These are phyloP conservation scores for Vigna unguiculata DNA, from an alignment of 306 rosid genomes.

Conservation along the genomic window DNA sequence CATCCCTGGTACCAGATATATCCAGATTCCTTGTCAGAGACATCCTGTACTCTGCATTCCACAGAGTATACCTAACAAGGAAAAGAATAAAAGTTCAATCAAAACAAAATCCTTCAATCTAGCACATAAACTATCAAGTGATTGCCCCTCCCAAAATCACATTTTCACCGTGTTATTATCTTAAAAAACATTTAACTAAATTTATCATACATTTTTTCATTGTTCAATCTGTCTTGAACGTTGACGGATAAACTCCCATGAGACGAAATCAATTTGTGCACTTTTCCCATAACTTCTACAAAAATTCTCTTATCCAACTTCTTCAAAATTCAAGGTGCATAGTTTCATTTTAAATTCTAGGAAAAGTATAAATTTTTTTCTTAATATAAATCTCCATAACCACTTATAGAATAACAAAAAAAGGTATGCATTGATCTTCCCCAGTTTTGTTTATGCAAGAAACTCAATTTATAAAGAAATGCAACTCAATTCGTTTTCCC, in stretches of 20 bases:
- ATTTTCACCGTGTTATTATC: background rate
- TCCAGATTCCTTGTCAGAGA: conserved; percentile 86
- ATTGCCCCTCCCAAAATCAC: conserved; percentile 7
- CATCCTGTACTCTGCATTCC: conserved; percentile 96
- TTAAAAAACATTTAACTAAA: background rate
- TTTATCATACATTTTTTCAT: background rate
- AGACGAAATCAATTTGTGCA: background rate
- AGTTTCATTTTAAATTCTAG: background rate
- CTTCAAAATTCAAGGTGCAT: background rate
- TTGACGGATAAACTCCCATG: background rate
- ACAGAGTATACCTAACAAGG: conserved; percentile 76
- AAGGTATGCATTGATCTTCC: background rate
- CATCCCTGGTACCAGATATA: conserved; percentile 47
- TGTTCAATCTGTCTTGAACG: conserved; percentile 1
- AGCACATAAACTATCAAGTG: background rate
- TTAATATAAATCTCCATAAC: background rate
- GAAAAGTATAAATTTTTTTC: background rate
- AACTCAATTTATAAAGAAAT: background rate
- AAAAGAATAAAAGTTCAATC: conserved; percentile 23
- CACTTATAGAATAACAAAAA: background rate
- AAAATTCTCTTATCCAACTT: background rate
- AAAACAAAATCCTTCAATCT: background rate
- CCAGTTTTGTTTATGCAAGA: background rate
- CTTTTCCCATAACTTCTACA: background rate
- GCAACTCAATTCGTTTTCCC: background rate